Percentiles rank a stretch among this genome's conserved stretches.
Conservation (phyloP, 2,329 filamentous ascomycete genomes). For the Aspergillus aculeatus region DNA sequence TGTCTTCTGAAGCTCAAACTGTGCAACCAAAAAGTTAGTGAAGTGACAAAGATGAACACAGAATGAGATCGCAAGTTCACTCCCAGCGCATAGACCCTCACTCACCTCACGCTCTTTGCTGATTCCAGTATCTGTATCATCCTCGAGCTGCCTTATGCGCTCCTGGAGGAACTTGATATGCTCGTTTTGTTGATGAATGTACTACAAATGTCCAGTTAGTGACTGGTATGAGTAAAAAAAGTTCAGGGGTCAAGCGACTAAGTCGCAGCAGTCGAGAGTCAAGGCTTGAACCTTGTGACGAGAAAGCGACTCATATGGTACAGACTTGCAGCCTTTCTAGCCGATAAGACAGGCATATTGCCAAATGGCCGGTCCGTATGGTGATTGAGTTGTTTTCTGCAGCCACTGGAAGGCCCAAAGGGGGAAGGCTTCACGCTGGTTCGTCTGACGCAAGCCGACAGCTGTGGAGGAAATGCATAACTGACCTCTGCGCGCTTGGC, state of each 20-base stretch:
- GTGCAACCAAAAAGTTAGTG: conserved; percentile 11
- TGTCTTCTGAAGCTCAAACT: conserved; percentile 42
- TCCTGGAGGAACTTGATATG: conserved; percentile 44
- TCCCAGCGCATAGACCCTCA: background rate
- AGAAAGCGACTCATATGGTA: background rate
- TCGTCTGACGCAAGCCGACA: background rate
- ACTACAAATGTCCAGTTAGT: conserved; percentile 26
- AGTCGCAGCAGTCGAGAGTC: background rate
- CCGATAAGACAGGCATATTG: background rate
- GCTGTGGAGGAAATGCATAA: conserved; percentile 10
- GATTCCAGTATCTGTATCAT: conserved; percentile 37
- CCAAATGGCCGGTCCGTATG: background rate
- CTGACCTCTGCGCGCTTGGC: conserved; percentile 45
- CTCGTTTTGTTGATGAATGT: conserved; percentile 45
- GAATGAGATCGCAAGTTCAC: background rate
- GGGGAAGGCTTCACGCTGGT: background rate
- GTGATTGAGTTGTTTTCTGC: conserved; percentile 3
- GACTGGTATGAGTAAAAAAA: background rate
- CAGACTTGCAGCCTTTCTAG: background rate
- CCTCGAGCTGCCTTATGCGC: conserved; percentile 41
- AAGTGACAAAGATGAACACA: conserved; percentile 10
- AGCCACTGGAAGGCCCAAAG: background rate
- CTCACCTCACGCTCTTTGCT: conserved; percentile 43
- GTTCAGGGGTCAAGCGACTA: background rate
- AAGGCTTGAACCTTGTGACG: background rate